Conservation (phyloP, 306 rosid genomes). For the Luffa aegyptiaca region DNA sequence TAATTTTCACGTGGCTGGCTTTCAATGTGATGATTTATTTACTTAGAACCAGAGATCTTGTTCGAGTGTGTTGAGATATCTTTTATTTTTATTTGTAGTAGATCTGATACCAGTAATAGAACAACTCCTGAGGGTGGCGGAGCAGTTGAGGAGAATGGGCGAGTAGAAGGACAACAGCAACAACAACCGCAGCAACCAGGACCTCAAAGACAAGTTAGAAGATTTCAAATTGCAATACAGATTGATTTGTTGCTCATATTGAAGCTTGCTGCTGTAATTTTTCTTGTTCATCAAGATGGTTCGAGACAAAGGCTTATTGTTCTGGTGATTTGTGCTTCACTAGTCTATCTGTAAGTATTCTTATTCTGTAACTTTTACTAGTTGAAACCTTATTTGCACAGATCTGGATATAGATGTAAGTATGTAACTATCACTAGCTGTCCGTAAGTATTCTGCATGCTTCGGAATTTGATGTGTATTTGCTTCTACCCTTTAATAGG, state of each 20-base stretch:
- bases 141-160: constrained; percentile 57
- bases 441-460: background rate
- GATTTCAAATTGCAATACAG: constrained; percentile 89
- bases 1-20: background rate
- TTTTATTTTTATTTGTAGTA: constrained; percentile 12
- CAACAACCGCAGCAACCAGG: constrained; percentile 65
- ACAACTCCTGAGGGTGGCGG: constrained; percentile 44
- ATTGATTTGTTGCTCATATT: constrained; percentile 79
- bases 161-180: constrained; percentile 57
- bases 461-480: no score
- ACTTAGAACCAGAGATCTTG: background rate
- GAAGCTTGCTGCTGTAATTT: constrained; percentile 91
- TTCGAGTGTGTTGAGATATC: background rate
- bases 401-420: background rate
- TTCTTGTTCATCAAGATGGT: constrained; percentile 94
- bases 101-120: constrained; percentile 31
- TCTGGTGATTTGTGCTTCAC: constrained; percentile 69
- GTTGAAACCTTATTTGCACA: background rate
- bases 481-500: background rate
- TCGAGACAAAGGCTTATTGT: constrained; percentile 80
- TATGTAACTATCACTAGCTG: background rate
- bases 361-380: background rate
- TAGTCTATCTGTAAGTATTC: constrained; percentile 74
- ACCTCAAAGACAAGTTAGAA: constrained; percentile 78
- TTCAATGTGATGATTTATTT: background rate